These are phyloP conservation scores for Fusarium decemcellulare DNA, from an alignment of 2,329 filamentous ascomycete species.

Conservation along the genomic window DNA sequence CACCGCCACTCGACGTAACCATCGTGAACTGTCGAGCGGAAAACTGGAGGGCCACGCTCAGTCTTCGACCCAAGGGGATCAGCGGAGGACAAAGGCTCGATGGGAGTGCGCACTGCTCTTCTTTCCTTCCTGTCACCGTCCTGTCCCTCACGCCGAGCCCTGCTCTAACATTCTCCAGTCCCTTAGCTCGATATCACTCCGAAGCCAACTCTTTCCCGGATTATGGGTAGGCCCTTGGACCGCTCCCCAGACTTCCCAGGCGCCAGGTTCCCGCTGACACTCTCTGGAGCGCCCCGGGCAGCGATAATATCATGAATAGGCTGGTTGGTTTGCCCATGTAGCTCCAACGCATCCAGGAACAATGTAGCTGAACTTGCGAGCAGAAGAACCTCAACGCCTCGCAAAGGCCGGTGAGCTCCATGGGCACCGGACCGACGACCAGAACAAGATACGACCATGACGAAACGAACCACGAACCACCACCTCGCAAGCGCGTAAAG, in stretches of 20 bases:
- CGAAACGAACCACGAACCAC: conserved; percentile 23
- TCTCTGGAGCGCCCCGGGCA: conserved; percentile 43
- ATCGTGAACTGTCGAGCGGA: conserved; percentile 40
- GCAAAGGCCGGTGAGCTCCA: conserved; percentile 40
- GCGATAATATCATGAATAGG: conserved; percentile 38
- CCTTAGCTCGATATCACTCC: conserved; percentile 53
- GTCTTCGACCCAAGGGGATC: conserved; percentile 30
- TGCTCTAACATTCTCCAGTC: conserved; percentile 42
- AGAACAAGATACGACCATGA: neutral
- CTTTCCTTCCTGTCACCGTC: conserved; percentile 10
- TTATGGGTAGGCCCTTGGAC: conserved; percentile 55
- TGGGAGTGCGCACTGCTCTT: conserved; percentile 50
- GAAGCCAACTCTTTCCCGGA: conserved; percentile 57
- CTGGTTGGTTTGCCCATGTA: conserved; percentile 40
- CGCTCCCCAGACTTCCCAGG: neutral
- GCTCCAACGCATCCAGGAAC: neutral
- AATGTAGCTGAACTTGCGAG: conserved; percentile 24
- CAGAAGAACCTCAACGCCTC: conserved; percentile 44
- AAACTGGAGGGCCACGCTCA: conserved; percentile 49
- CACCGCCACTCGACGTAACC: conserved; percentile 24
- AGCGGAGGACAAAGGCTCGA: conserved; percentile 44
- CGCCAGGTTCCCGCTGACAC: conserved; percentile 37
- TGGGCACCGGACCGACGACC: conserved; percentile 18
- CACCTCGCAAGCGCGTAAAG: conserved; percentile 43
- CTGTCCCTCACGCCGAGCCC: conserved; percentile 20